These are phyloP conservation scores for Boletus edulis DNA, from an alignment of 768 basidiomycete genomes.

Conservation along the genomic window DNA sequence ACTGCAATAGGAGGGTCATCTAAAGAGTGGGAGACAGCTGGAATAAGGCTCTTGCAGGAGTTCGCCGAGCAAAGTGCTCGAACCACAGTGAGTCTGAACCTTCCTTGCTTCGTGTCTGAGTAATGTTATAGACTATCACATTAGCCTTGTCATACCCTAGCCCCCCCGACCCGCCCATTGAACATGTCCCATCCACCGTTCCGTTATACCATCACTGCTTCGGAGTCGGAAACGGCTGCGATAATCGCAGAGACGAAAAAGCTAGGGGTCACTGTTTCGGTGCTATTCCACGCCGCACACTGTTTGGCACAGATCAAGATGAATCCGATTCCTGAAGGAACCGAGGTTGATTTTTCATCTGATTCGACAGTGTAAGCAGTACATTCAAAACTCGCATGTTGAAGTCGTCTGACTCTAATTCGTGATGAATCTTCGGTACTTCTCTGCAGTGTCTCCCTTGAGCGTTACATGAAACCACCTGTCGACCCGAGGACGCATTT, in stretches of 20 bases:
- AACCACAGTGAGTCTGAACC: conserved; percentile 4
- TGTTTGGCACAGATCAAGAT: conserved; percentile 21
- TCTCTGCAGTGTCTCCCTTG: conserved; percentile 11
- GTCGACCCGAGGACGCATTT: conserved; percentile 19
- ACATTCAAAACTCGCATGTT: neutral
- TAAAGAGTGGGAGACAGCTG: conserved; percentile 16
- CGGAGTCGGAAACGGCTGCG: conserved; percentile 9
- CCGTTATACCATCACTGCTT: neutral
- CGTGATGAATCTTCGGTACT: neutral
- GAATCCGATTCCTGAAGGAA: conserved; percentile 13
- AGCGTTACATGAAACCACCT: conserved; percentile 17
- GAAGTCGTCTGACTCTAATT: neutral
- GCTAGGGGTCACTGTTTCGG: conserved; percentile 10
- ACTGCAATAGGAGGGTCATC: conserved; percentile 22
- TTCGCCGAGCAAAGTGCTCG: conserved; percentile 1
- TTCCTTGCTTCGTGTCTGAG: neutral
- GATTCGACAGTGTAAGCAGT: conserved; percentile 10
- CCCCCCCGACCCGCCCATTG: conserved; percentile 5
- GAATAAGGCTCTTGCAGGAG: conserved; percentile 14
- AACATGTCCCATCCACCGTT: conserved; percentile 9
- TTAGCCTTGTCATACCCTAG: conserved; percentile 9
- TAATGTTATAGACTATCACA: neutral
- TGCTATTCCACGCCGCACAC: conserved; percentile 23
- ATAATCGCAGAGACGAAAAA: conserved; percentile 9
- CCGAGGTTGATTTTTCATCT: conserved; percentile 18